Base-by-base conservation (phyloP, 2,329 filamentous ascomycete species). In the Zymoseptoria brevis region DNA sequence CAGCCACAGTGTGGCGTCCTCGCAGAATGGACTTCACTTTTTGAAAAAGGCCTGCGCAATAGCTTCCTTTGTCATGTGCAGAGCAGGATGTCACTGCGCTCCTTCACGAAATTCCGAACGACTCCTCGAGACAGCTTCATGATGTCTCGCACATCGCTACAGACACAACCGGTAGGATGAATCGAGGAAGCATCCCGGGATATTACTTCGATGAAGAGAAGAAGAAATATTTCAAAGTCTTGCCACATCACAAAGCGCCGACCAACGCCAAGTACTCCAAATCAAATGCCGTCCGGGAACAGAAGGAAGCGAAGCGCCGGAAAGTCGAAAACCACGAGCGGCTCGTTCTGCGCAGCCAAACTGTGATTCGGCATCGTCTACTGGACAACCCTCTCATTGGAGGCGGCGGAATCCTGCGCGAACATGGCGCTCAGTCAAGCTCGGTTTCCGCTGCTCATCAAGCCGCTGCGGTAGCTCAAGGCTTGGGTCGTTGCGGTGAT, bases 141-240 rank as follows among this genome's bases (percentile, higher is more conserved):
- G 35, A 45, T 45, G 35, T 45, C 35, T 16, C 35, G 16, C 35
- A 45, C 13, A 45, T 45, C 35, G 35, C 35, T 45, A 45, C 35
- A 50, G 13, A 54, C 41, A 49, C 48, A 55, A 50, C 52, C 59
- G 53, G 51, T 57, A 67, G 60, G 57, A 76, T 76, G 75, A 73
- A 75, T 59, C 68, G 71, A 30, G 71, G 72, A 57, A 66, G 74
- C 41, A 73, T 80, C n/a, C 78, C 78, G 3, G 79, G 79, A 35
- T 79, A 74, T 61, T 79, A 79, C 65, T 80, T 70, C 61, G 75
- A 81, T 61, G 63, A 68, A 35, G 75, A 77, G 48, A 80, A 78
- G 68, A 71, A 73, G 54, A 80, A 79, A 60, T 81, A 81, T 66
- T 81, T 81, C 72, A 74, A 73, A 45, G 75, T 81, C 21, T 72